Conservation (phyloP, 495 filamentous ascomycete species). For the Tuber indicum region DNA sequence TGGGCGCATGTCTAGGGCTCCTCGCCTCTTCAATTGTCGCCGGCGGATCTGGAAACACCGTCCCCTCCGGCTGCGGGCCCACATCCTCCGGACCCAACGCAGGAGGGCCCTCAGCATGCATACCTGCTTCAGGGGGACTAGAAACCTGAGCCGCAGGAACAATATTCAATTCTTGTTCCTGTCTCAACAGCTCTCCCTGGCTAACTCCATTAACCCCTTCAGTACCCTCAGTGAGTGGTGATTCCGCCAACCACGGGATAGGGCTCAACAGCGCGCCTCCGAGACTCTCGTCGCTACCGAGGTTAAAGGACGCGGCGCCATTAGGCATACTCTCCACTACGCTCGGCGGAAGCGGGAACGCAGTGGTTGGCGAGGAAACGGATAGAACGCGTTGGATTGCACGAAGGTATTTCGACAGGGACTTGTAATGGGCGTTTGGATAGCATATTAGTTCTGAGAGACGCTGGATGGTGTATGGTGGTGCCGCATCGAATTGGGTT, state of each 20-base stretch:
- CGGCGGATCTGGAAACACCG: conserved; percentile 35
- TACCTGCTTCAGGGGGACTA: conserved; percentile 41
- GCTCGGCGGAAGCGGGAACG: conserved; percentile 72
- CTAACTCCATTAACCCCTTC: conserved; percentile 51
- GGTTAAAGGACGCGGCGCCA: conserved; percentile 28
- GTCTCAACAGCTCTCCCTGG: conserved; percentile 70
- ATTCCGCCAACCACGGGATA: conserved; percentile 70
- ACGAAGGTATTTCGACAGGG: conserved; percentile 74
- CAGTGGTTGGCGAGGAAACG: conserved; percentile 72
- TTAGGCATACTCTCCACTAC: conserved; percentile 46
- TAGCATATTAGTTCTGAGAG: conserved; percentile 80
- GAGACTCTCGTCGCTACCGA: conserved; percentile 79
- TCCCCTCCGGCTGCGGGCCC: conserved; percentile 59
- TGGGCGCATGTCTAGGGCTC: conserved; percentile 38
- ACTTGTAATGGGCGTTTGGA: conserved; percentile 71
- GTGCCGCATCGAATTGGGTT: conserved; percentile 61
- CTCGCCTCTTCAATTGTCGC: conserved; percentile 33
- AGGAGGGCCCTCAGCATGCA: conserved; percentile 72
- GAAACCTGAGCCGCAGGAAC: conserved; percentile 51
- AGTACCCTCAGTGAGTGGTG: conserved; percentile 38
- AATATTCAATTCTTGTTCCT: conserved; percentile 69
- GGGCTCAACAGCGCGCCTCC: conserved; percentile 89
- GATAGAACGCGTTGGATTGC: conserved; percentile 87
- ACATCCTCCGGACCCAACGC: conserved; percentile 80
- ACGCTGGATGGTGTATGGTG: conserved; percentile 89